phyloP scores from a whole-genome alignment of 2,329 filamentous ascomycete genomes.

The Myriosclerotinia curreyana region DNA sequence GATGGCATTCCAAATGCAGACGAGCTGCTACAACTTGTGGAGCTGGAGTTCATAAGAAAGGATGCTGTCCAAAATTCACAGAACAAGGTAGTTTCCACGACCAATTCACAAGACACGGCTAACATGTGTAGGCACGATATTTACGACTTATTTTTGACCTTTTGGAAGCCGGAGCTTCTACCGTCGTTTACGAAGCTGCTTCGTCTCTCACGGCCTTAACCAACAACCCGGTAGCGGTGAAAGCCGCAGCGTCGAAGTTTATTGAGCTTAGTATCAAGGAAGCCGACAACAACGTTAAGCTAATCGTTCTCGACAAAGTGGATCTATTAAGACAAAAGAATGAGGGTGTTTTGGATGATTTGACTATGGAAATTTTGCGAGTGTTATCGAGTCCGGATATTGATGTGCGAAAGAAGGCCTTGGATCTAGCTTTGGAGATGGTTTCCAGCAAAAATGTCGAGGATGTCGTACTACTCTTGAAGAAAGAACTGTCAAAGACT shows the following conservation, averaged over 20 bases:
- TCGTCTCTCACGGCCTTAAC: constrained; percentile 92
- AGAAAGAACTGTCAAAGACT: constrained; percentile 97
- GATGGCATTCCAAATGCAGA: constrained; percentile 93
- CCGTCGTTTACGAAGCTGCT: constrained; percentile 95
- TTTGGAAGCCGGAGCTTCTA: constrained; percentile 86
- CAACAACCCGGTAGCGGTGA: constrained; percentile 94
- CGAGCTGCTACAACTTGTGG: constrained; percentile 86
- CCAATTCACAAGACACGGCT: constrained; percentile 28
- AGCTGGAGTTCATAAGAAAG: constrained; percentile 96
- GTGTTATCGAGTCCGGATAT: constrained; percentile 94
- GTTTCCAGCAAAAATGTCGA: constrained; percentile 98
- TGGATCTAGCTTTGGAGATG: constrained; percentile 92
- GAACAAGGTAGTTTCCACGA: constrained; percentile 68
- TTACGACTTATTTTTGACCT: constrained; percentile 94
- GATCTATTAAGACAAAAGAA: constrained; percentile 84
- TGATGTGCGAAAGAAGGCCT: constrained; percentile 88
- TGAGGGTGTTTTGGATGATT: constrained; percentile 85
- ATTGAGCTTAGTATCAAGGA: constrained; percentile 97
- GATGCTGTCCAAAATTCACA: constrained; percentile 92
- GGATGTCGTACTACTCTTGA: constrained; percentile 90
- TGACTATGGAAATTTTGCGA: constrained; percentile 95
- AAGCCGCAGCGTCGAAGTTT: constrained; percentile 92
- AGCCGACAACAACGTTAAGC: constrained; percentile 97
- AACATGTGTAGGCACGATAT: constrained; percentile 68
- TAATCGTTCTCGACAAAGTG: constrained; percentile 94